Evolutionary conservation across 1,139 yeast genomes (phyloP), one percentile per base, ranked within the genome.

Genomic region (Hemisphaericaspora xylanilytica): DNA sequence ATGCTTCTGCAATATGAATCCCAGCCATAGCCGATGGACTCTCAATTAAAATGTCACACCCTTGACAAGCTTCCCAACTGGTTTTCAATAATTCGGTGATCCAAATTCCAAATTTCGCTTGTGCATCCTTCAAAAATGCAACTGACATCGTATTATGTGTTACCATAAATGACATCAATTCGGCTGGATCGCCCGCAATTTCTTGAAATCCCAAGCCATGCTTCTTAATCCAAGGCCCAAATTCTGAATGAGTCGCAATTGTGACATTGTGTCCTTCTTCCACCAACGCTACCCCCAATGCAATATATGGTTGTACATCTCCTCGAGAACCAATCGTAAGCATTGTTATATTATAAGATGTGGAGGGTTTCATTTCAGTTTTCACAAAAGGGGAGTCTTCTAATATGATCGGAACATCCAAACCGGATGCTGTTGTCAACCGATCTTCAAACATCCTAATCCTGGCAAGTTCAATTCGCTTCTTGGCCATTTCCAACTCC

Each of bases 21-120:
- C 97, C 97, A 9, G 85, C 92, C 94, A 90, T 89, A 0, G 97
- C 94, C 5, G 95, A 85, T 0, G 97, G 97, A 28, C 95, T 85
- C 56, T 90, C 97, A 44, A 90, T 87, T 44, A 90, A 65, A 16
- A 92, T 75, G 53, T 90, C 97, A 3, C 90, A 73, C 1, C 75
- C 85, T 59, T 83, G 87, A 57, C 96, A 89, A 0, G 95, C 96
- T 28, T 70, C 70, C 96, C 96, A 90, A 22, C 95, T 75, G 0
- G 90, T 68, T 1, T 55, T 51, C 33, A 90, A 67, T 20, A 90
- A 66, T 34, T 86, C 89, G 37, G 68, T 72, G 37, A 90, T 85
- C 97, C 97, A 89, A 2, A 78, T 76, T 44, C 83, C 69, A 61
- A 90, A 90, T 48, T 79, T 84, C 1, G 79, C 50, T 28, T 86